Evolutionary conservation across 1,284 basidiomycete species (phyloP), one percentile per base, ranked within the genome.

Genomic region (Phenoliferia sp.): DNA sequence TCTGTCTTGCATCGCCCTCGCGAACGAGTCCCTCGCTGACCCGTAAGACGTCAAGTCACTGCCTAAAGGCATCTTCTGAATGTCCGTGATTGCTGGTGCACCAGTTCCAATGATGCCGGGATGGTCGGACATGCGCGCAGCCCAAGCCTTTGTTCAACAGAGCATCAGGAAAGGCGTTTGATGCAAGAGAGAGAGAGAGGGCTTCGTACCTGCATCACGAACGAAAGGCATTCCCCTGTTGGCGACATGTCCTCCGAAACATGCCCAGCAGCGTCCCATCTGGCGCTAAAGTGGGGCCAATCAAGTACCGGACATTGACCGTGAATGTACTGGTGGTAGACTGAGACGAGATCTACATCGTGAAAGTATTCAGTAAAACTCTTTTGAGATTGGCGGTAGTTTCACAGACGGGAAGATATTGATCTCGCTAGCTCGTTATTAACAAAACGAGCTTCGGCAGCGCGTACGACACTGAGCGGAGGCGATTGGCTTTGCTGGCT

Each of bases 271-370:
- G 62, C 64, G 12, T 69, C 58, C 62, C 63, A 71, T 3, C 57
- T 58, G 16, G 28, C 9, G 6, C 64, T 29, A 56, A 73, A 73
- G 10, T 39, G 28, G 15, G 33, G 39, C 39, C 57, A 35, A 39
- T 73, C 71, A 33, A 73, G 63, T n/a, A 71, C 57, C 2, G 63
- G 67, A 36, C 69, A 71, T 17, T 69, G 65, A 2, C 52, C 35
- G 10, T 73, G 69, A 26, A 67, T 29, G 15, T 63, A 26, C 15
- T 17, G 5, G 52, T 61, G 65, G 57, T 64, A 73, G 44, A 48
- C 65, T 4, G 34, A 39, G 19, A 71, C 35, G 63, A 73, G 67
- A 10, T 71, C 70, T 69, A n/a, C n/a, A n/a, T n/a, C n/a, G n/a
- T n/a, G n/a, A n/a, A n/a, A n/a, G n/a, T n/a, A n/a, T n/a, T n/a